phyloP scores from a whole-genome alignment of 2,329 filamentous ascomycete species.

The Penicillium nordicum region DNA sequence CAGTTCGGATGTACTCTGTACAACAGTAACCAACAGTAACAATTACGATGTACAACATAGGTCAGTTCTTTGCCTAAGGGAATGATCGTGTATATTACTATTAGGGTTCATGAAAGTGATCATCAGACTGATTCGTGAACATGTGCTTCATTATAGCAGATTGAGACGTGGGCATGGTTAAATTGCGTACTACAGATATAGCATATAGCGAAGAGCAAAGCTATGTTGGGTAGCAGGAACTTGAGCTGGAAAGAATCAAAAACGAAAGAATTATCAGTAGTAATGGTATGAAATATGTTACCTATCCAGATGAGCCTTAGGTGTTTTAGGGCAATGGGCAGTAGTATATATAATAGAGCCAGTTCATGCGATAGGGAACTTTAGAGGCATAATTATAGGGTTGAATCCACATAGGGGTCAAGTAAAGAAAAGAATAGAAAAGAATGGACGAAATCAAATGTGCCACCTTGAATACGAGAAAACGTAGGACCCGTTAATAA shows the following conservation, averaged over 20 bases:
- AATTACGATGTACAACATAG: not conserved
- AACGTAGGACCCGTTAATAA: conserved; percentile 2
- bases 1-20: not conserved
- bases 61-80: conserved; percentile 22
- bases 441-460: not conserved
- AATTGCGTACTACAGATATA: not conserved
- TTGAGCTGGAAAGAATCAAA: not conserved
- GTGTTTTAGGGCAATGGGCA: not conserved
- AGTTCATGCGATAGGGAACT: not conserved
- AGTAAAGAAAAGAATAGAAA: not conserved
- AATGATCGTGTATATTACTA: conserved; percentile 37
- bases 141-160: not conserved
- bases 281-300: not conserved
- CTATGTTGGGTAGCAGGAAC: not conserved
- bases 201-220: not conserved
- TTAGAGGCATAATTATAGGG: not conserved
- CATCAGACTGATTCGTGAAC: not conserved
- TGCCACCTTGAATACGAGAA: conserved; percentile 3
- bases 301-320: not conserved
- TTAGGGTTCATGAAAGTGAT: conserved; percentile 32
- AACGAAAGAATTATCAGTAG: not conserved
- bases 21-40: not conserved
- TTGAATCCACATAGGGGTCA: not conserved
- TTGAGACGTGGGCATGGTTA: not conserved
- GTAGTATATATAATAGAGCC: not conserved